These are phyloP conservation scores for Raffaelea ambrosiae DNA, from an alignment of 2,329 filamentous ascomycete species.

Conservation along the genomic window DNA sequence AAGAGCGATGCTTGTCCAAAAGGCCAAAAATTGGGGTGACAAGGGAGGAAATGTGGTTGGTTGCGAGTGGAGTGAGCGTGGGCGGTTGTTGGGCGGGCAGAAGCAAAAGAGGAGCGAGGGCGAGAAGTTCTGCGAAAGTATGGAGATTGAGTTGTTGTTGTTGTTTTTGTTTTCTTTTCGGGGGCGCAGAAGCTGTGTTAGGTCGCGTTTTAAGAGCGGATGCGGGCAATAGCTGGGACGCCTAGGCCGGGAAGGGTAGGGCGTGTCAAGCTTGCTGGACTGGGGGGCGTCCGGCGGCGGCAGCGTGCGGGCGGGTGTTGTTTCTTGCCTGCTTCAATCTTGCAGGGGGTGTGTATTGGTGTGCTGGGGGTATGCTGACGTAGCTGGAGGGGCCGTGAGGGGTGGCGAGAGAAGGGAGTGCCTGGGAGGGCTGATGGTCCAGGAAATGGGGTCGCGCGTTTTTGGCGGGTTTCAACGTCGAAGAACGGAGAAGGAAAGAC, in stretches of 20 bases:
- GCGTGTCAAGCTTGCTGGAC: neutral
- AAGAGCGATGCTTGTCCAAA: neutral
- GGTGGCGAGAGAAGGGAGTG: too few relatives aligned
- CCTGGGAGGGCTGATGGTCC: too few relatives aligned
- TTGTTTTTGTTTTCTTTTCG: neutral
- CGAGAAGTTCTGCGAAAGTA: neutral
- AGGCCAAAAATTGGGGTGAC: neutral
- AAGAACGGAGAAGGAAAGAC: too few relatives aligned
- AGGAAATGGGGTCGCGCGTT: too few relatives aligned
- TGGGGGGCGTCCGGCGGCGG: too few relatives aligned
- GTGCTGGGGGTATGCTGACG: too few relatives aligned
- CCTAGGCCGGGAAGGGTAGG: neutral
- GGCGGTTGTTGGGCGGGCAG: neutral
- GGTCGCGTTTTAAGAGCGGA: neutral
- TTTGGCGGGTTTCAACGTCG: too few relatives aligned
- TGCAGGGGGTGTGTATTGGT: too few relatives aligned
- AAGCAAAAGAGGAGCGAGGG: too few relatives aligned
- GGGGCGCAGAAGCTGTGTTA: neutral
- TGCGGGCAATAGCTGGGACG: neutral
- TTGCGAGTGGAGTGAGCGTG: neutral
- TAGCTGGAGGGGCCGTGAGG: too few relatives aligned
- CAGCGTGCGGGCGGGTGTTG: too few relatives aligned
- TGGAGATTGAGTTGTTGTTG: neutral
- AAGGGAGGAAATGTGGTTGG: neutral
- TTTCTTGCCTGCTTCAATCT: too few relatives aligned